phyloP scores from a whole-genome alignment of 345 rosid genomes.

The Populus nigra region DNA sequence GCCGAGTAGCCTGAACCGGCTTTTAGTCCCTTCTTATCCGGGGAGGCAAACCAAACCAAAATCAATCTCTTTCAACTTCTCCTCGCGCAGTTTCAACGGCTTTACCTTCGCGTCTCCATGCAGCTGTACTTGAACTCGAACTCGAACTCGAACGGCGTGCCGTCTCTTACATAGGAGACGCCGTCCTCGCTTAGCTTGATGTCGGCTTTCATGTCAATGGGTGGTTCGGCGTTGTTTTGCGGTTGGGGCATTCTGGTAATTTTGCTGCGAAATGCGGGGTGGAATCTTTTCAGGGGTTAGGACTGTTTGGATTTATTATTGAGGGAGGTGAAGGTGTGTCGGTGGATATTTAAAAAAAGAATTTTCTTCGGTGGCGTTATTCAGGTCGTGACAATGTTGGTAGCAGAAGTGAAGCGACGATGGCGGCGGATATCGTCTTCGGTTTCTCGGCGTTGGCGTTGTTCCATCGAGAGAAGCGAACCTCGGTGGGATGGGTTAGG shows the following conservation, averaged over 20 bases:
- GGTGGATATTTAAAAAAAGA: constrained; percentile 41
- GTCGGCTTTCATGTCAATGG: constrained; percentile 15
- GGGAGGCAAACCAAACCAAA: constrained; percentile 72
- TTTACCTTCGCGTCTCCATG: constrained; percentile 83
- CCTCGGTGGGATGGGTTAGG: constrained; percentile 27
- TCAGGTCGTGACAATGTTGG: constrained; percentile 40
- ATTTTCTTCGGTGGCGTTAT: constrained; percentile 11
- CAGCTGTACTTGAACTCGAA: constrained; percentile 95
- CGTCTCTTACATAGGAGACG: constrained; percentile 65
- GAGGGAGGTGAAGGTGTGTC: constrained; percentile 74
- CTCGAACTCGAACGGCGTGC: constrained; percentile 90
- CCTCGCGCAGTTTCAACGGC: constrained; percentile 75
- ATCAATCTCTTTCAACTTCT: constrained; percentile 79
- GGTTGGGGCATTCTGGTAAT: constrained; percentile 21
- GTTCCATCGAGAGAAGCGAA: constrained; percentile 76
- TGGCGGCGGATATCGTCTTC: constrained; percentile 67
- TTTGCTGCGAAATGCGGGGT: constrained; percentile 45
- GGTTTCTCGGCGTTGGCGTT: constrained; percentile 72
- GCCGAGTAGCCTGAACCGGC: constrained; percentile 77
- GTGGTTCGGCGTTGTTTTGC: background rate
- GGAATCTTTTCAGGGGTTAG: constrained; percentile 35
- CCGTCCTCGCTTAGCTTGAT: constrained; percentile 58
- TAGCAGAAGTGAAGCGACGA: constrained; percentile 61
- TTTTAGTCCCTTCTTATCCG: constrained; percentile 84
- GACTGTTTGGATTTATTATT: constrained; percentile 77